Conservation (phyloP, 192 early-diverging fungal genomes). For the Gonapodya prolifera region DNA sequence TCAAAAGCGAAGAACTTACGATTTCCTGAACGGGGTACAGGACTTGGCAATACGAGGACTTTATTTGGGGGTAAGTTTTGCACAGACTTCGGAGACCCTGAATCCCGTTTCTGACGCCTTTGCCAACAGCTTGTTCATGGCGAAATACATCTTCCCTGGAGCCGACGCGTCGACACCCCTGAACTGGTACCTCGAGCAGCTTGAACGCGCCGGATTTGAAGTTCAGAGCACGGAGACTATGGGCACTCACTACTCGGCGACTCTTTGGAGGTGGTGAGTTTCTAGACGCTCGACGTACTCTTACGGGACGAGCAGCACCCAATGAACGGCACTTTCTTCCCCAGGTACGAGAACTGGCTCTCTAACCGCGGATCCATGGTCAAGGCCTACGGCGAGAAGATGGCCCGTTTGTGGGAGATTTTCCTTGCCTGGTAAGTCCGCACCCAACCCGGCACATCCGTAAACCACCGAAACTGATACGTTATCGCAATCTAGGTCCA, state of each 20-base stretch:
- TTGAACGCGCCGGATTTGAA: conserved; percentile 91
- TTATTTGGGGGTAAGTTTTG: conserved; percentile 60
- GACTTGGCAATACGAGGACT: conserved; percentile 49
- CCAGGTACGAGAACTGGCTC: conserved; percentile 88
- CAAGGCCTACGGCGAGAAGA: conserved; percentile 75
- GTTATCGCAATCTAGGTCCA: conserved; percentile 36
- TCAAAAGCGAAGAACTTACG: too few relatives aligned
- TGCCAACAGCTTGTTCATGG: conserved; percentile 83
- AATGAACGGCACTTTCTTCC: too few relatives aligned
- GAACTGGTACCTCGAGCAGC: conserved; percentile 88
- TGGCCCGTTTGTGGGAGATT: conserved; percentile 94
- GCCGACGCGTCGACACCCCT: conserved; percentile 94
- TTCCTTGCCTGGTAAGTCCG: conserved; percentile 76
- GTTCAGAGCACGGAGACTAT: conserved; percentile 77
- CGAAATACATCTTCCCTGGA: conserved; percentile 96
- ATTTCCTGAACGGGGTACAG: too few relatives aligned
- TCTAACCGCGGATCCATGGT: conserved; percentile 75
- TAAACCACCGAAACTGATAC: too few relatives aligned
- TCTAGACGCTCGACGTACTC: neutral
- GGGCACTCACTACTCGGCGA: conserved; percentile 95
- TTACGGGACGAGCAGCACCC: too few relatives aligned
- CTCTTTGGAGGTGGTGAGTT: conserved; percentile 71
- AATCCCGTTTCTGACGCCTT: neutral
- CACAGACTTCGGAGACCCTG: neutral
- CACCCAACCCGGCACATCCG: neutral